These are phyloP conservation scores for Cornus florida DNA, from an alignment of 148 eudicot genomes.

Conservation along the genomic window DNA sequence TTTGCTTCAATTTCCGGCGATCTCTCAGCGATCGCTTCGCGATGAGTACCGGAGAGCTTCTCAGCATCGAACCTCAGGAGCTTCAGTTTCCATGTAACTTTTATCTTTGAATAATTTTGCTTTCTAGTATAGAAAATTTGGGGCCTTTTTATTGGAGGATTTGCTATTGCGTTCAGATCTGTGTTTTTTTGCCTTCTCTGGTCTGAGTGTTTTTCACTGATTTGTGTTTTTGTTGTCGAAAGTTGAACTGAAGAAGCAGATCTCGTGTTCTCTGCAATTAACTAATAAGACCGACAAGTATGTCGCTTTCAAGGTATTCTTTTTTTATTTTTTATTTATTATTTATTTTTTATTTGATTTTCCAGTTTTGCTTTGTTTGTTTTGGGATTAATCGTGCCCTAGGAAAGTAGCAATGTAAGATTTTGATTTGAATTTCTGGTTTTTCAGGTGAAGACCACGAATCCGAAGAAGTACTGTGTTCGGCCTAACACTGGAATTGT, in stretches of 20 bases:
- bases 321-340: no score
- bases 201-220: slow-evolving; percentile 9
- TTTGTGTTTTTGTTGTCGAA: slow-evolving; percentile 11
- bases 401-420: background rate
- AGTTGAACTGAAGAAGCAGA: slow-evolving; percentile 98
- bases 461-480: slow-evolving; percentile 90
- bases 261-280: slow-evolving; percentile 69
- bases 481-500: slow-evolving; percentile 85
- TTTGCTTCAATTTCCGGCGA: background rate
- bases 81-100: slow-evolving; percentile 75
- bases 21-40: slow-evolving; percentile 7
- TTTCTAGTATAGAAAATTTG: background rate
- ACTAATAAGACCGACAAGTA: slow-evolving; percentile 63
- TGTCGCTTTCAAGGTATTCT: slow-evolving; percentile 87
- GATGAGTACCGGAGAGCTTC: slow-evolving; percentile 80
- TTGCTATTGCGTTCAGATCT: slow-evolving; percentile 19
- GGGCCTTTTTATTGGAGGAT: background rate
- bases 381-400: slow-evolving; percentile 9
- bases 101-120: background rate
- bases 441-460: slow-evolving; percentile 81
- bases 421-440: slow-evolving; percentile 7
- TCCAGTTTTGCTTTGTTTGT: background rate
- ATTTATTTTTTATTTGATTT: no score
- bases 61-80: slow-evolving; percentile 75
- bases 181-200: slow-evolving; percentile 11